Conservation (phyloP, 768 basidiomycete genomes). For the Strobilomyces confusus region DNA sequence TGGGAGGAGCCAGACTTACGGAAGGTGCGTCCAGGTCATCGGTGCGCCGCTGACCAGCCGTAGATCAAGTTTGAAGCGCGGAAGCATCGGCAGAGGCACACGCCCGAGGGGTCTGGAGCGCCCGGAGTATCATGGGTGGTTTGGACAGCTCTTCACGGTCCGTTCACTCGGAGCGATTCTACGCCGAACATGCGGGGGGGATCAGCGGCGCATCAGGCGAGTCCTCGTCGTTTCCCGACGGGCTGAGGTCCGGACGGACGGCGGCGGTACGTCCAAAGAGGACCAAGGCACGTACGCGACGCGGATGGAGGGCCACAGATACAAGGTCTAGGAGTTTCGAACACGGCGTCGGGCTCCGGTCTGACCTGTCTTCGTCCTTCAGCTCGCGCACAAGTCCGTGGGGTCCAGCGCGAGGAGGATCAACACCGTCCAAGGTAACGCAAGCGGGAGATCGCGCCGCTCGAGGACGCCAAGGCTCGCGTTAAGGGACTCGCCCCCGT, state of each 20-base stretch:
- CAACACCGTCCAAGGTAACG: conserved; percentile 5
- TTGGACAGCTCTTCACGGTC: neutral
- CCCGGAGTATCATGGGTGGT: conserved; percentile 6
- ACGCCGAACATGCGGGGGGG: neutral
- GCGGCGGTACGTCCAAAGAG: conserved; percentile 6
- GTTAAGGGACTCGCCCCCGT: conserved; percentile 1
- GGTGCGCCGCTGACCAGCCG: neutral
- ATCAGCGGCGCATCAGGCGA: neutral
- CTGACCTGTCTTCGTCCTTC: neutral
- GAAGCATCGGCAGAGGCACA: conserved; percentile 2
- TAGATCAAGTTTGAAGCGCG: conserved; percentile 1
- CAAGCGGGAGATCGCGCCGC: conserved; percentile 10
- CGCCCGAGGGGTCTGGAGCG: neutral
- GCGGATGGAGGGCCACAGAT: conserved; percentile 10
- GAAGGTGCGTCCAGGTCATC: neutral
- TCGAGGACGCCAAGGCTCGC: conserved; percentile 6
- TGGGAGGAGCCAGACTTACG: conserved; percentile 9
- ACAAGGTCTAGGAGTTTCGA: conserved; percentile 4
- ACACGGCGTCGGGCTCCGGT: neutral
- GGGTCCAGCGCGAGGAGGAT: conserved; percentile 7
- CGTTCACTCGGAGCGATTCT: neutral
- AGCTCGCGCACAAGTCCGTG: conserved; percentile 8
- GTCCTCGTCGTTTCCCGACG: neutral
- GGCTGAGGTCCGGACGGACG: neutral
- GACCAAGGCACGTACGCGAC: conserved; percentile 8